These are phyloP conservation scores for Ormosia emarginata DNA, from an alignment of 306 rosid genomes.

Conservation along the genomic window DNA sequence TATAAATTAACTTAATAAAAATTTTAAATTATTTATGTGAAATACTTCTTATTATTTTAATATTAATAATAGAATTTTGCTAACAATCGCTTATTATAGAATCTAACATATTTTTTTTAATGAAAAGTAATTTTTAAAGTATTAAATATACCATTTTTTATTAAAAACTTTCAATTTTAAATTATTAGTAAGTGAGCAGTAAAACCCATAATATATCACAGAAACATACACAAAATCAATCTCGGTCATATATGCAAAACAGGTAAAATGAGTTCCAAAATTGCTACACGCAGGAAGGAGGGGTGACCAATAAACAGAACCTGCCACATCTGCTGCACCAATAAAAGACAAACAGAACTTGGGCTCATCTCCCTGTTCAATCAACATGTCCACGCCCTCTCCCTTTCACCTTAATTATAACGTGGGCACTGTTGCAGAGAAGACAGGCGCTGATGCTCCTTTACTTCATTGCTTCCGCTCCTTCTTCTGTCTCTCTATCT, in stretches of 20 bases:
- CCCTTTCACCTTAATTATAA: constrained; percentile 34
- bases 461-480: neutral
- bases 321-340: constrained; percentile 28
- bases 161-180: no score
- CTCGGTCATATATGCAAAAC: neutral
- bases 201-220: no score
- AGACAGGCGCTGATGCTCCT: constrained; percentile 21
- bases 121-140: no score
- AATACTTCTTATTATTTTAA: no score
- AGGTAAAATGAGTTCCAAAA: neutral
- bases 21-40: no score
- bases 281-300: constrained; percentile 23
- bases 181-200: no score
- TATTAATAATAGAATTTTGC: no score
- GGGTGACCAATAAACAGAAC: constrained; percentile 22
- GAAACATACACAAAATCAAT: neutral
- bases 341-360: constrained; percentile 25
- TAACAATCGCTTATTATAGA: no score
- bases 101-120: no score
- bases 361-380: constrained; percentile 20
- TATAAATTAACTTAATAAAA: no score
- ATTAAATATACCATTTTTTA: no score
- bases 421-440: constrained; percentile 31
- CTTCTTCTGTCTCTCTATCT: neutral
- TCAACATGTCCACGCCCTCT: neutral